A percentile compares a stretch with the other conserved stretches of the same genome.
These are phyloP conservation scores for Heracleum sosnowskyi DNA, from an alignment of 129 eudicot genomes.

Conservation along the genomic window DNA sequence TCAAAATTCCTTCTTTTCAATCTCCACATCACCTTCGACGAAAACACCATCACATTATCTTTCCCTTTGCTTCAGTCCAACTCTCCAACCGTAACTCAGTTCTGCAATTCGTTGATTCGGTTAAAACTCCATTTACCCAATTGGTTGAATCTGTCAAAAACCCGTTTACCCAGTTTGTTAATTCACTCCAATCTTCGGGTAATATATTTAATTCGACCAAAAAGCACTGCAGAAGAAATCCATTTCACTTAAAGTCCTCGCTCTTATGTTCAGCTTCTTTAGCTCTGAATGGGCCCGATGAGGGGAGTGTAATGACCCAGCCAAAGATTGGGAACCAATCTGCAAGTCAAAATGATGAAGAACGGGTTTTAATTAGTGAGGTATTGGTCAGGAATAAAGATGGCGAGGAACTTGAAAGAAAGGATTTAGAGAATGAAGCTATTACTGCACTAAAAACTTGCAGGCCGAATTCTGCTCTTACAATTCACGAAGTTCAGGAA, in stretches of 20 bases:
- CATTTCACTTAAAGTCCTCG: slow-evolving; percentile 20
- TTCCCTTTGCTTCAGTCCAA: slow-evolving; percentile 29
- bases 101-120: slow-evolving; percentile 6
- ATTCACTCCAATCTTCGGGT: slow-evolving; percentile 11
- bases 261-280: slow-evolving; percentile 47
- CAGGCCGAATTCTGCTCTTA: slow-evolving; percentile 74
- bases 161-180: slow-evolving; percentile 23
- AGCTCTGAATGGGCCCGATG: slow-evolving; percentile 37
- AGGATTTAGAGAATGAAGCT: slow-evolving; percentile 82
- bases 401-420: slow-evolving; percentile 95
- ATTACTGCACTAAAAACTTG: slow-evolving; percentile 71
- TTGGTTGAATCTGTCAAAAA: slow-evolving; percentile 14
- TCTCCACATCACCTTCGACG: slow-evolving; percentile 14
- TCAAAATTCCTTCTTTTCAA: slow-evolving; percentile 44
- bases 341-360: slow-evolving; percentile 46
- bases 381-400: slow-evolving; percentile 84
- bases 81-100: slow-evolving; percentile 29
- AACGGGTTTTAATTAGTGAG: slow-evolving; percentile 90
- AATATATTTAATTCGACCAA: background rate
- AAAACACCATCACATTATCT: slow-evolving; percentile 9
- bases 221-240: slow-evolving; percentile 2
- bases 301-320: slow-evolving; percentile 27
- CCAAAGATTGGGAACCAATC: slow-evolving; percentile 22
- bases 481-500: slow-evolving; percentile 87
- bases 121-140: slow-evolving; percentile 17